phyloP scores from a whole-genome alignment of 768 basidiomycete species.

The Trametes maxima region DNA sequence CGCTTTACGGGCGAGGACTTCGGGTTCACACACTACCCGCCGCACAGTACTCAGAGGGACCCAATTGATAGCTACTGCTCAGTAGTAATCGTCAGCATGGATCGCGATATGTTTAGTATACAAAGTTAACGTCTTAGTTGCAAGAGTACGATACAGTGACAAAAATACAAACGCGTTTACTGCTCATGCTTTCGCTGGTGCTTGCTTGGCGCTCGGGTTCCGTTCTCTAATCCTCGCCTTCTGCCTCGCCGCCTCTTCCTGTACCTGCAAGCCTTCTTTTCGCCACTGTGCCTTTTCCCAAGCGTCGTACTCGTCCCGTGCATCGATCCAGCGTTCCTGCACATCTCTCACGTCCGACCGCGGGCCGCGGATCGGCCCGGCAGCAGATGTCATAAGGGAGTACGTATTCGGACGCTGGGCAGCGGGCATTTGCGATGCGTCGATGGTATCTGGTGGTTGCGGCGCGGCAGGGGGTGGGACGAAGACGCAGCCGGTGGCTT shows the following conservation, averaged over 20 bases:
- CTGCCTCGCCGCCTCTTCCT: constrained; percentile 42
- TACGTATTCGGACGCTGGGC: constrained; percentile 63
- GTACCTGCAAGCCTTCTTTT: constrained; percentile 63
- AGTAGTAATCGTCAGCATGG: too few relatives aligned
- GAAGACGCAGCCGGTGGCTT: constrained; percentile 91
- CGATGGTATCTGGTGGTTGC: constrained; percentile 36
- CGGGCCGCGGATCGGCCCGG: constrained; percentile 52
- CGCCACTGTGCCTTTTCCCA: constrained; percentile 79
- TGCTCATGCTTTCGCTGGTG: too few relatives aligned
- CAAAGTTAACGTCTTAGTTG: too few relatives aligned
- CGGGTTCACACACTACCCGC: too few relatives aligned
- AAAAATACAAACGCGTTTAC: too few relatives aligned
- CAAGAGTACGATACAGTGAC: too few relatives aligned
- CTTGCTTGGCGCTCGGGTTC: not conserved
- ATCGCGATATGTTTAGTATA: too few relatives aligned
- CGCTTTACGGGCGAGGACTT: too few relatives aligned
- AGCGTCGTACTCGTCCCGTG: constrained; percentile 78
- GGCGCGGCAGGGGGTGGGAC: constrained; percentile 52
- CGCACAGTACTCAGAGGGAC: too few relatives aligned
- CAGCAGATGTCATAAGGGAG: constrained; percentile 67
- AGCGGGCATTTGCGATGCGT: constrained; percentile 38
- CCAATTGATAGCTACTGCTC: too few relatives aligned
- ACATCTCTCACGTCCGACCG: constrained; percentile 68
- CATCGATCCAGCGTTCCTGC: constrained; percentile 95
- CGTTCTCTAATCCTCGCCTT: constrained; percentile 31